Evolutionary conservation across 306 rosid species (phyloP).

Genomic region (Lathyrus aphaca): DNA sequence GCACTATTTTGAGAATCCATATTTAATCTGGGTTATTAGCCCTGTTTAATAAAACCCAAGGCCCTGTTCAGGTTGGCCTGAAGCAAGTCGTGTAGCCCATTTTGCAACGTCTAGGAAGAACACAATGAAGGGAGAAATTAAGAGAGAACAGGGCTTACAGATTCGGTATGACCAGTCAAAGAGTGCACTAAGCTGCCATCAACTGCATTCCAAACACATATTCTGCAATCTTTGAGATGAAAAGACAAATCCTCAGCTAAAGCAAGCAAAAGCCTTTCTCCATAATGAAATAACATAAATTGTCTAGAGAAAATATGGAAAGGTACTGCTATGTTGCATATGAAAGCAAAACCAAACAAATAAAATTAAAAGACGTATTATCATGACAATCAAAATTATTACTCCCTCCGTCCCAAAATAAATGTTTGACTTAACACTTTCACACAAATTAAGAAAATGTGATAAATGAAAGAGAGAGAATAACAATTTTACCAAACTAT

Average conservation of each 20-base stretch:
- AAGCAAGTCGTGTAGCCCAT: background rate
- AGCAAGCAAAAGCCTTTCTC: slow-evolving; percentile 18
- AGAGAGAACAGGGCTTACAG: slow-evolving; percentile 48
- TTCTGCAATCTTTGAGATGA: slow-evolving; percentile 78
- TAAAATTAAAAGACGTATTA: slow-evolving; percentile 5
- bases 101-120: background rate
- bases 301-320: slow-evolving; percentile 26
- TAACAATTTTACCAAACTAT: too few relatives aligned
- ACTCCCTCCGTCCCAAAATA: too few relatives aligned
- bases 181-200: slow-evolving; percentile 96
- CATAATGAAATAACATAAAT: slow-evolving; percentile 27
- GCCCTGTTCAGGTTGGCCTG: background rate
- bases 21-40: background rate
- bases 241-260: slow-evolving; percentile 38
- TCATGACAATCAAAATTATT: slow-evolving; percentile 20
- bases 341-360: slow-evolving; percentile 34
- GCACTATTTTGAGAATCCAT: background rate
- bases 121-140: background rate
- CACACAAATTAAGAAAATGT: too few relatives aligned
- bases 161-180: slow-evolving; percentile 86
- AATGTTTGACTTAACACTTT: too few relatives aligned
- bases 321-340: background rate
- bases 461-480: too few relatives aligned
- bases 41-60: background rate
- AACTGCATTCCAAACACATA: slow-evolving; percentile 94